A percentile compares a stretch with the other conserved stretches of the same genome.
Evolutionary conservation across 129 eudicot genomes (phyloP).

Genomic region (Escallonia herrerae): DNA sequence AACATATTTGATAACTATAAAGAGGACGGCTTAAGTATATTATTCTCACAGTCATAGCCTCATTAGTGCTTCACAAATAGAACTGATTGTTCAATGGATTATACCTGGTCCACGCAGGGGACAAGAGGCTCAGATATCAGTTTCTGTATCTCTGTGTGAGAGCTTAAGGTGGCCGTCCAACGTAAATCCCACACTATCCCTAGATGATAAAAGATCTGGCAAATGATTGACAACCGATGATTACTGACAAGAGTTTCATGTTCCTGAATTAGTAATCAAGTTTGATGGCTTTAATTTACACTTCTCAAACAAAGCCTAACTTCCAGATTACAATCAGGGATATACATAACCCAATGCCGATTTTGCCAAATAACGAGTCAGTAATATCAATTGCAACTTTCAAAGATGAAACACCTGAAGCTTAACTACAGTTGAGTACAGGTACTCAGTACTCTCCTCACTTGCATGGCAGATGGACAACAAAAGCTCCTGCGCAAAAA

Average conservation of each 20-base stretch:
- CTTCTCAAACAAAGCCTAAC: background rate
- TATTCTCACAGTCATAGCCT: too few relatives aligned
- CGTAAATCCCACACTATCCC: conserved; percentile 85
- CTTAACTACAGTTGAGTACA: conserved; percentile 69
- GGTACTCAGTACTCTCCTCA: conserved; percentile 84
- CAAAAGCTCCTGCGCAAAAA: conserved; percentile 62
- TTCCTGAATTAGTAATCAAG: background rate
- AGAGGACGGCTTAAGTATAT: too few relatives aligned
- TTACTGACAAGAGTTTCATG: background rate
- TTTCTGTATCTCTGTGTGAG: conserved; percentile 16
- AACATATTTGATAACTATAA: too few relatives aligned
- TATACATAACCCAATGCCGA: too few relatives aligned
- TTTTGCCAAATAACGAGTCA: too few relatives aligned
- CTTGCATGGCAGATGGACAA: conserved; percentile 79
- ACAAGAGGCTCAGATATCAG: conserved; percentile 50
- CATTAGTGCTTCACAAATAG: too few relatives aligned
- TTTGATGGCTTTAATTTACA: background rate
- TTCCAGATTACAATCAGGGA: too few relatives aligned
- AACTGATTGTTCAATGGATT: background rate
- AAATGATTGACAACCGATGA: conserved; percentile 1
- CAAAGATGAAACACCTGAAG: conserved; percentile 59
- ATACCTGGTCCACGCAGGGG: conserved; percentile 79
- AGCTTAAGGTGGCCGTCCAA: conserved; percentile 39
- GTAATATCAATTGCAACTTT: background rate
- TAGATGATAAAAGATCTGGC: conserved; percentile 82